A percentile compares a stretch with the other conserved stretches of the same genome.
Conservation (phyloP, 768 basidiomycete genomes). For the Trametes punicea region DNA sequence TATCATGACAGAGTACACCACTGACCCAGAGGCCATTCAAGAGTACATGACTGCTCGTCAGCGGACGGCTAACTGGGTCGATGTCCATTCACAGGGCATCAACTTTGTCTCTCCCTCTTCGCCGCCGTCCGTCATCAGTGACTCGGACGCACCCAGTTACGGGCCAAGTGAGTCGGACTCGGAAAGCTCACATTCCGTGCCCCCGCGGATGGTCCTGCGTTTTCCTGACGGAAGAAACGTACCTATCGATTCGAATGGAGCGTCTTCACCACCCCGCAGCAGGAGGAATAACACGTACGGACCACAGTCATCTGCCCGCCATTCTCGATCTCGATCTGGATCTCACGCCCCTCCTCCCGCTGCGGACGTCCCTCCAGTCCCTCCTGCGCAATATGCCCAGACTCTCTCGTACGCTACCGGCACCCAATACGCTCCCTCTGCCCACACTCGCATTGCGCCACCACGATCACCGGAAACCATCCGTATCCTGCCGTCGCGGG, state of each 20-base stretch:
- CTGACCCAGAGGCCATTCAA: conserved; percentile 54
- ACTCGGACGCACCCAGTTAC: conserved; percentile 32
- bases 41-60: conserved; percentile 58
- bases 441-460: conserved; percentile 17
- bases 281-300: conserved; percentile 8
- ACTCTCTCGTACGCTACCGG: conserved; percentile 27
- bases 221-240: conserved; percentile 66
- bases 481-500: conserved; percentile 28
- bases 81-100: conserved; percentile 32
- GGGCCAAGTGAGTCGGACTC: conserved; percentile 39
- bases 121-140: conserved; percentile 26
- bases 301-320: conserved; percentile 16
- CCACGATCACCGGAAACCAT: conserved; percentile 30
- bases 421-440: conserved; percentile 15
- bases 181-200: conserved; percentile 44
- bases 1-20: conserved; percentile 62
- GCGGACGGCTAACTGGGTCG: conserved; percentile 65
- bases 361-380: not conserved
- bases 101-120: conserved; percentile 19
- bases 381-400: conserved; percentile 22
- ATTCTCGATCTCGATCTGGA: conserved; percentile 19
- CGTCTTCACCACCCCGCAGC: conserved; percentile 5
- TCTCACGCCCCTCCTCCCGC: conserved; percentile 14
- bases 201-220: conserved; percentile 70
- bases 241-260: conserved; percentile 47